phyloP scores from a whole-genome alignment of 176 grass and related monocot species.

The Chloris gayana region DNA sequence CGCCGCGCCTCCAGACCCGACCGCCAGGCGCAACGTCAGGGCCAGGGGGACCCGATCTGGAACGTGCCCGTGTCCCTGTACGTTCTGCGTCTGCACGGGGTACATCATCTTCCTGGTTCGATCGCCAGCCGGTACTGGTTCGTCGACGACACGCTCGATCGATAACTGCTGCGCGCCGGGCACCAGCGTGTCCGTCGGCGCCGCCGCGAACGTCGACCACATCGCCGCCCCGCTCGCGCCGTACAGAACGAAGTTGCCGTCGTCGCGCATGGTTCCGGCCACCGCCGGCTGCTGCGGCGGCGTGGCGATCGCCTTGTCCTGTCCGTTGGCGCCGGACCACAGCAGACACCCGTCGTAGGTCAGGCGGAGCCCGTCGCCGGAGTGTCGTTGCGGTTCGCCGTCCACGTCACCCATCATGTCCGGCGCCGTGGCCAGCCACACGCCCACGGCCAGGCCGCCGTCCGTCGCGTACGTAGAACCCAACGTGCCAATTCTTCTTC shows the following conservation, averaged over 20 bases:
- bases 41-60: constrained; percentile 45
- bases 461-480: constrained; percentile 45
- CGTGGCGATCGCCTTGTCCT: background rate
- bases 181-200: constrained; percentile 42
- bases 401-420: constrained; percentile 42
- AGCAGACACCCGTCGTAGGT: constrained; percentile 39
- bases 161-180: constrained; percentile 38
- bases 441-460: constrained; percentile 33
- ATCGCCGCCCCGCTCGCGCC: constrained; percentile 16
- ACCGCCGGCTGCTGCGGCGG: constrained; percentile 15
- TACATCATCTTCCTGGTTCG: constrained; percentile 43
- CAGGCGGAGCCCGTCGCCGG: constrained; percentile 22
- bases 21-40: constrained; percentile 30
- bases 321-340: constrained; percentile 2
- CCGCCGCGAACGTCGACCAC: constrained; percentile 47
- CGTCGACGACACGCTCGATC: background rate
- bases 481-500: too few relatives aligned
- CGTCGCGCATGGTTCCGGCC: constrained; percentile 42
- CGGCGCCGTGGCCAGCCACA: constrained; percentile 33
- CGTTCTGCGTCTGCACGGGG: constrained; percentile 27
- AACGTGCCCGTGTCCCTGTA: constrained; percentile 46
- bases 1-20: too few relatives aligned
- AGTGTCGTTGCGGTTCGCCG: constrained; percentile 40
- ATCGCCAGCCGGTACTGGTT: constrained; percentile 28
- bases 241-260: constrained; percentile 54